Conservation (phyloP, 345 rosid species). For the Gossypium thurberi region DNA sequence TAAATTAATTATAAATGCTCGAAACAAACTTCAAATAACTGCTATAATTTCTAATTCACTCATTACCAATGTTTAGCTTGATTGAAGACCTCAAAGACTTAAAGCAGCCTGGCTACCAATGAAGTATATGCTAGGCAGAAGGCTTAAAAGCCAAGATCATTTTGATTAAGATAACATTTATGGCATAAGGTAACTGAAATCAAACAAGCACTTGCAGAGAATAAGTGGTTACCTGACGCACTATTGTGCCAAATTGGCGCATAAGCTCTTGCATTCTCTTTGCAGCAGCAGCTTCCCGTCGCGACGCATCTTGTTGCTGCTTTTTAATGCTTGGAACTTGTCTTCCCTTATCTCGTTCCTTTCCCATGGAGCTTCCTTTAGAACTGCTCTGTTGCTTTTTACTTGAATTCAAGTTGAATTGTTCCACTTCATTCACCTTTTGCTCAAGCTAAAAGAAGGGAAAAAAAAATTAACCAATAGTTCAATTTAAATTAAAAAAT, state of each 20-base stretch:
- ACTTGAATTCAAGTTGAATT: constrained; percentile 39
- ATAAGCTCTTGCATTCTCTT: constrained; percentile 94
- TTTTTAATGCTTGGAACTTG: constrained; percentile 53
- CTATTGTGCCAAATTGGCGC: constrained; percentile 64
- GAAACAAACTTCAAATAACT: not conserved
- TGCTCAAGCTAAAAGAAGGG: constrained; percentile 49
- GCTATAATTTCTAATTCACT: not conserved
- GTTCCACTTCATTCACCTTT: constrained; percentile 59
- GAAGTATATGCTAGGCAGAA: not conserved
- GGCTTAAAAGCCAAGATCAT: not conserved
- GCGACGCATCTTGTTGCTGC: constrained; percentile 61
- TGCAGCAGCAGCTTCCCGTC: constrained; percentile 69
- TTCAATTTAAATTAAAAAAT: not conserved
- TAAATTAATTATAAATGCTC: not conserved
- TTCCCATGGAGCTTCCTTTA: constrained; percentile 41
- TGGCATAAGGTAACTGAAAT: not conserved
- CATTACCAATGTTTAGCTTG: not conserved
- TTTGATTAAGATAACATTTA: not conserved
- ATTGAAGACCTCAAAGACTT: not conserved
- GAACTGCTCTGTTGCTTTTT: constrained; percentile 32
- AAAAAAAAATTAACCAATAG: not conserved
- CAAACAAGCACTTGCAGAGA: constrained; percentile 1
- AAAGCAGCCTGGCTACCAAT: not conserved
- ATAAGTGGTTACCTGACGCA: constrained; percentile 41
- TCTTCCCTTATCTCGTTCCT: constrained; percentile 52